phyloP scores from a whole-genome alignment of 495 filamentous ascomycete genomes.

The Tuber microsphaerosporum region DNA sequence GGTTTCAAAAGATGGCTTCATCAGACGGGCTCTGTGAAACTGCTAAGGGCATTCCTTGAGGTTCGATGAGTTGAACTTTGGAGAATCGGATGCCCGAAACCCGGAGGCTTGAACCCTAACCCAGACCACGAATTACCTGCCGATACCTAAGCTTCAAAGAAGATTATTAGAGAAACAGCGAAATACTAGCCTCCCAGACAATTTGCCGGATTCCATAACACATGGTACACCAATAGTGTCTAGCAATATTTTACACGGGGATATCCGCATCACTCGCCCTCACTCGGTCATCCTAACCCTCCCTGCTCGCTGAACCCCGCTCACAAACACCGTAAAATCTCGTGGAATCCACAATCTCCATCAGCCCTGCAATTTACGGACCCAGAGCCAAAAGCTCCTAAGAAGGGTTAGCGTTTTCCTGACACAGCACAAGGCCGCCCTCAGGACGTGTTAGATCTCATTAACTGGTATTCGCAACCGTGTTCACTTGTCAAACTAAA shows the following conservation, averaged over 20 bases:
- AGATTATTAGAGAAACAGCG: not conserved
- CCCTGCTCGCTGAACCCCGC: not conserved
- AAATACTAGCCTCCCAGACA: not conserved
- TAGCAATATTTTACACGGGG: not conserved
- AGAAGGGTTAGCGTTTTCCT: no score
- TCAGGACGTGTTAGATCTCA: no score
- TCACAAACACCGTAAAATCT: not conserved
- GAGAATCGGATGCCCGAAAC: not conserved
- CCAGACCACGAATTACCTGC: not conserved
- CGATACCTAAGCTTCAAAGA: not conserved
- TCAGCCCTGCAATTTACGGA: no score
- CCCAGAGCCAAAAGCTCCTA: no score
- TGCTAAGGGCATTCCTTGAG: not conserved
- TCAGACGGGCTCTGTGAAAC: not conserved
- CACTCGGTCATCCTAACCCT: not conserved
- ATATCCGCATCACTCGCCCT: not conserved
- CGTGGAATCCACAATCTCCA: no score
- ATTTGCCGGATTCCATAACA: not conserved
- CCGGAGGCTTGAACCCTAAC: not conserved
- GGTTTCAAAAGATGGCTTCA: not conserved
- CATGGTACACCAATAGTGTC: not conserved
- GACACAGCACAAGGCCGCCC: no score
- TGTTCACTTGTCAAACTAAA: no score
- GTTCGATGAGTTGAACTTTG: not conserved
- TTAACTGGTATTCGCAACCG: no score